Percentiles rank a stretch among this genome's conserved stretches.
phyloP scores from a whole-genome alignment of 371 early-diverging fungal genomes.

The Dinochytrium kinnereticum region DNA sequence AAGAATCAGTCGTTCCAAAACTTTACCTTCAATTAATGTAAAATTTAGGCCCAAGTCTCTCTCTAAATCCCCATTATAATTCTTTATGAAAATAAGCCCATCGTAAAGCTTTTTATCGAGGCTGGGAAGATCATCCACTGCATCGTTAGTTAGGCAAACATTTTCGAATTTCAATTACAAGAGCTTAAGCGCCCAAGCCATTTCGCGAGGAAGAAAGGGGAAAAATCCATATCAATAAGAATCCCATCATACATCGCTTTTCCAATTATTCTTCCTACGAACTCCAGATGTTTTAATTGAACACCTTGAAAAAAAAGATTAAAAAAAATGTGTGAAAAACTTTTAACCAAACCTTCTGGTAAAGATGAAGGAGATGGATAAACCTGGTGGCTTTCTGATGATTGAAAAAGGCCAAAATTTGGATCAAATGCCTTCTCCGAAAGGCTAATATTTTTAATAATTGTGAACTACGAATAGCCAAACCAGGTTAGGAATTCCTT shows the following conservation, averaged over 20 bases:
- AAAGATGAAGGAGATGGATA: slow-evolving; percentile 79
- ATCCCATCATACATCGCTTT: slow-evolving; percentile 95
- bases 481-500: slow-evolving; percentile 87
- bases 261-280: slow-evolving; percentile 90
- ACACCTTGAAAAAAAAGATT: too few species aligned
- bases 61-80: slow-evolving; percentile 74
- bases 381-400: slow-evolving; percentile 75
- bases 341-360: slow-evolving; percentile 39
- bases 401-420: slow-evolving; percentile 78
- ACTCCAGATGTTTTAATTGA: slow-evolving; percentile 77
- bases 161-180: slow-evolving; percentile 40
- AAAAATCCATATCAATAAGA: slow-evolving; percentile 87
- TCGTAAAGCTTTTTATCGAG: slow-evolving; percentile 87
- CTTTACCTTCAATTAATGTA: slow-evolving; percentile 70
- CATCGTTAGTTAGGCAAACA: neutral
- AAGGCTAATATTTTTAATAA: slow-evolving; percentile 46
- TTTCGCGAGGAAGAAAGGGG: slow-evolving; percentile 88
- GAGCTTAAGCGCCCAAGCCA: slow-evolving; percentile 76
- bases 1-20: neutral
- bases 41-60: slow-evolving; percentile 78
- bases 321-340: slow-evolving; percentile 6
- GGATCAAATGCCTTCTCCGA: slow-evolving; percentile 84
- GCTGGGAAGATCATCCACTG: slow-evolving; percentile 87
- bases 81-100: slow-evolving; percentile 80
- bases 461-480: slow-evolving; percentile 6